Base-by-base conservation (phyloP, 1,284 basidiomycete species). In the Takashimella koratensis region DNA sequence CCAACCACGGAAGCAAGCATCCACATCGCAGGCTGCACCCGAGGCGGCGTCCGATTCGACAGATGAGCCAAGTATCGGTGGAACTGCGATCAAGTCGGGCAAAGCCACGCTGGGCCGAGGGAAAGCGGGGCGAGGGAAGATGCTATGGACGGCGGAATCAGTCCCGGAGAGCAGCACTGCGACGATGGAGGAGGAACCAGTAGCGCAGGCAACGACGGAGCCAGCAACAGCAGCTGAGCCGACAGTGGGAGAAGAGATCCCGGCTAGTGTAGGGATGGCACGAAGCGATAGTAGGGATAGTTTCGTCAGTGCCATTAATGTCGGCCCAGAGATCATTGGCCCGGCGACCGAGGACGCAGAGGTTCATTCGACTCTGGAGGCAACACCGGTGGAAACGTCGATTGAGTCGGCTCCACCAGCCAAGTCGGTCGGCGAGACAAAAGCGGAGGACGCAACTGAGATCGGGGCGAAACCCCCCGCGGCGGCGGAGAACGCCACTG, bases 271-370 rank as follows among this genome's bases (percentile, higher is more conserved):
- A 4, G 54, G 58, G 4, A 59, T 59, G 58, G 58, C 58, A 19
- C 36, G 58, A 16, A 56, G 49, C 42, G 54, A 56, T 45, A 60
- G 59, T 20, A 46, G 52, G 8, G 59, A 60, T 30, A 60, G 56
- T 21, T 51, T 55, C 0, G 53, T 57, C 1, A 36, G 30, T 36
- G 30, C 30, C 10, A 36, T 36, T 36, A 8, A 36, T 36, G 30
- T 36, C 16, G 30, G 16, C 8, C 30, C 30, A 8, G 8, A 8
- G 8, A 16, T 36, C 30, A 16, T 8, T 8, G 16, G 10, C 16
- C 10, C 30, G 16, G 8, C 30, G 10, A 36, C 30, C 8, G 30
- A 36, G 16, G 30, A 36, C 16, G 8, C 16, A 8, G 30, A 36
- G 30, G n/a, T n/a, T n/a, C n/a, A n/a, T n/a, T n/a, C n/a, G n/a